These are phyloP conservation scores for Colletotrichum sp. DNA, from an alignment of 2,329 filamentous ascomycete genomes.

Conservation along the genomic window DNA sequence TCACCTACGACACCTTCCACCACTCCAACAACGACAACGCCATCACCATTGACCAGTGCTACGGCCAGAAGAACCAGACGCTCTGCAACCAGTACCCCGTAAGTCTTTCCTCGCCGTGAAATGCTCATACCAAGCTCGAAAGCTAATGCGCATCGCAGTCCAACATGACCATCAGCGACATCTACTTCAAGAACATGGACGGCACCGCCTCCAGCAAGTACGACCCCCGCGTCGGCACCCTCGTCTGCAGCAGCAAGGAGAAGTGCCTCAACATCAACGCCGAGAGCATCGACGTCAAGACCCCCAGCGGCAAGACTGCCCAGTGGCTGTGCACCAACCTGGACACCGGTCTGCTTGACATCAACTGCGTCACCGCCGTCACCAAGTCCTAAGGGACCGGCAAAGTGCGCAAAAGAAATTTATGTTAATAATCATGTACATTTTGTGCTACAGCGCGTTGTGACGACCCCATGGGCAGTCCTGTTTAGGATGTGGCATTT, in stretches of 20 bases:
- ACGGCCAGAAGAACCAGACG: constrained; percentile 20
- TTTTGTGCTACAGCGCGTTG: not conserved
- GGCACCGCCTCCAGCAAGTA: constrained; percentile 18
- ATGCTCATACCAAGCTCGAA: no score
- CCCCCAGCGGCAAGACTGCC: constrained; percentile 15
- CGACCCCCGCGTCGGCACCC: constrained; percentile 18
- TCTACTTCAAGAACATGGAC: constrained; percentile 22
- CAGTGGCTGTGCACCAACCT: constrained; percentile 19
- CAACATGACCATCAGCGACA: constrained; percentile 20
- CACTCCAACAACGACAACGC: constrained; percentile 63
- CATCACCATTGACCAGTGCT: constrained; percentile 30
- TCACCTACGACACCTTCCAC: constrained; percentile 68
- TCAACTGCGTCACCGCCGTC: constrained; percentile 16
- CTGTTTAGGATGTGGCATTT: not conserved
- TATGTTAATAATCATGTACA: not conserved
- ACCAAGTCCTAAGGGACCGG: not conserved
- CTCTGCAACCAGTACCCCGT: constrained; percentile 22
- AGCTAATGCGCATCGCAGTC: not conserved
- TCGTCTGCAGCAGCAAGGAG: constrained; percentile 21
- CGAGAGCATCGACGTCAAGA: constrained; percentile 11
- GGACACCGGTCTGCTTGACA: constrained; percentile 10
- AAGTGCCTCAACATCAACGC: constrained; percentile 22
- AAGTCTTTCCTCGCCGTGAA: no score
- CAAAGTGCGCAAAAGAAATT: not conserved
- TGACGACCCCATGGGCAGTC: not conserved